Conservation (phyloP, 2,329 filamentous ascomycete species). For the Calonectria multiphialidica region DNA sequence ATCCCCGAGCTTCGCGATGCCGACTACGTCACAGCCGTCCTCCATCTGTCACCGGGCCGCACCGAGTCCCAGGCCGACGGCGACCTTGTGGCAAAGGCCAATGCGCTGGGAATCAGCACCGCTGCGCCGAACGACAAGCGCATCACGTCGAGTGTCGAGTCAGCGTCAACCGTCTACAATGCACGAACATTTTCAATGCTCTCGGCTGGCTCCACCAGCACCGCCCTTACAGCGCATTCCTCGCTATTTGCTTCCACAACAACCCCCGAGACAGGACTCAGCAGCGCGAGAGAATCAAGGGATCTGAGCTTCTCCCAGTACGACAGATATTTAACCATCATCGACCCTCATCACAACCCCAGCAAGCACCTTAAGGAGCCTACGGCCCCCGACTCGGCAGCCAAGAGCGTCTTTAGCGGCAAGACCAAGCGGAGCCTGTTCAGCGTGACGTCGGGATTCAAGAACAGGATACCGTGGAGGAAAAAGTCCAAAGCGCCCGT, state of each 20-base stretch:
- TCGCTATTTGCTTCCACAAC: slow-evolving; percentile 50
- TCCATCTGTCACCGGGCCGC: slow-evolving; percentile 47
- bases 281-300: slow-evolving; percentile 47
- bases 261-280: slow-evolving; percentile 40
- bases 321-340: slow-evolving; percentile 62
- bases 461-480: slow-evolving; percentile 56
- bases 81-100: slow-evolving; percentile 50
- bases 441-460: slow-evolving; percentile 59
- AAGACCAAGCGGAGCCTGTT: slow-evolving; percentile 59
- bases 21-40: slow-evolving; percentile 55
- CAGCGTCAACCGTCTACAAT: slow-evolving; percentile 56
- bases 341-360: slow-evolving; percentile 58
- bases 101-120: slow-evolving; percentile 50
- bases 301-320: slow-evolving; percentile 63
- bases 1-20: slow-evolving; percentile 55
- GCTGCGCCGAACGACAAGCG: slow-evolving; percentile 47
- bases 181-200: slow-evolving; percentile 59
- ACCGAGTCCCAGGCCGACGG: slow-evolving; percentile 56
- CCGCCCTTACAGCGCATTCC: slow-evolving; percentile 57
- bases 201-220: slow-evolving; percentile 56
- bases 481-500: slow-evolving; percentile 50
- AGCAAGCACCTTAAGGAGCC: slow-evolving; percentile 54
- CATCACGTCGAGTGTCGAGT: slow-evolving; percentile 55
- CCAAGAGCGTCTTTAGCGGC: slow-evolving; percentile 58
- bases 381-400: slow-evolving; percentile 44